Percentiles rank a stretch among this genome's conserved stretches.
These are phyloP conservation scores for Coriolopsis trogii DNA, from an alignment of 1,284 basidiomycete species.

Conservation along the genomic window DNA sequence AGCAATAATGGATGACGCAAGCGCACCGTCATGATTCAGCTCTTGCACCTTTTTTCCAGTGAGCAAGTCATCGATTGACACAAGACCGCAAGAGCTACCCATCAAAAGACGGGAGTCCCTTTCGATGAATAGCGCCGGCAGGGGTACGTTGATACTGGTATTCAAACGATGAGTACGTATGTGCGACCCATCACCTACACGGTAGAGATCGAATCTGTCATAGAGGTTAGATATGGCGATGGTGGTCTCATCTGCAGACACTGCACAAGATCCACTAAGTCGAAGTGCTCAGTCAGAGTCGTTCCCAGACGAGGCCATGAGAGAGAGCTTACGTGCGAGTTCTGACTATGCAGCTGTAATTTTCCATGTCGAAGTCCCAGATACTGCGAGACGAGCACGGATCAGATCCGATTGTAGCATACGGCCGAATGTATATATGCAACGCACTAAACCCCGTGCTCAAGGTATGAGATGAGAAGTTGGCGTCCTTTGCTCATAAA, in stretches of 20 bases:
- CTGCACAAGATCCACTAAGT: background rate
- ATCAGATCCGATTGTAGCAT: background rate
- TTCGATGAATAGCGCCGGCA: background rate
- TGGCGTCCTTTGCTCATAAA: background rate
- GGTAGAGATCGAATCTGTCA: background rate
- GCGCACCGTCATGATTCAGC: background rate
- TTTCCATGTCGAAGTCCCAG: background rate
- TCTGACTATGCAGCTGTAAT: background rate
- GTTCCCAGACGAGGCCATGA: background rate
- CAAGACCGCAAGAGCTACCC: background rate
- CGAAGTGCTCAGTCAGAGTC: background rate
- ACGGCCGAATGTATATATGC: too few species aligned
- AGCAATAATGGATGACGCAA: background rate
- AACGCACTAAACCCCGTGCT: background rate
- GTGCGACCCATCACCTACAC: background rate
- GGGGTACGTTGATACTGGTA: background rate
- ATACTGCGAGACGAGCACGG: background rate
- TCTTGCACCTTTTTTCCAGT: background rate
- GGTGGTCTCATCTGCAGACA: background rate
- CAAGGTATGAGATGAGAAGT: background rate
- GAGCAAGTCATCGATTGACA: background rate
- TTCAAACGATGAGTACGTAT: background rate
- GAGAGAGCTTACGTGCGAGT: background rate
- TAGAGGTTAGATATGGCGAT: background rate
- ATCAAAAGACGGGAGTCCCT: background rate